These are phyloP conservation scores for Dorcoceras hygrometricum DNA, from an alignment of 257 asterid species.

Conservation along the genomic window DNA sequence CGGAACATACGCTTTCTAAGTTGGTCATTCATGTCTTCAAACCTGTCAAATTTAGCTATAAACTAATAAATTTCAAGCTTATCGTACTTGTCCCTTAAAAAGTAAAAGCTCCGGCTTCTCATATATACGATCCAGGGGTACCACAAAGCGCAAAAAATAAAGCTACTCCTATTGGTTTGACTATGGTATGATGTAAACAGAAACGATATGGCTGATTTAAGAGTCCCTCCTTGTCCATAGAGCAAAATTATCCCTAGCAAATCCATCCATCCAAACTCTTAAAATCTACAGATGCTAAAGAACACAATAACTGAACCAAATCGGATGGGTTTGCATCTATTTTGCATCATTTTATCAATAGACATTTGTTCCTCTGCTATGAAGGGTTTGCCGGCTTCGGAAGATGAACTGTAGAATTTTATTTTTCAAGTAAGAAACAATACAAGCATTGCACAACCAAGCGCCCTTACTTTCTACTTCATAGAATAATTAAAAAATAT, in stretches of 20 bases:
- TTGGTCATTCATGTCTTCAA: slow-evolving; percentile 84
- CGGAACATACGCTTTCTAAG: slow-evolving; percentile 84
- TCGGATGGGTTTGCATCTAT: no score
- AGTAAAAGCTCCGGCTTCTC: slow-evolving; percentile 12
- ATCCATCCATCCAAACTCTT: no score
- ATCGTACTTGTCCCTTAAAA: slow-evolving; percentile 13
- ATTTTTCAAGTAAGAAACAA: no score
- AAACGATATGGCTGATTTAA: slow-evolving; percentile 5
- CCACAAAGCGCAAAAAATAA: slow-evolving; percentile 9
- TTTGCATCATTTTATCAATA: no score
- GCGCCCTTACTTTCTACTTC: neutral
- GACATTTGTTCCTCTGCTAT: no score
- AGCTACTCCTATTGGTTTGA: slow-evolving; percentile 20
- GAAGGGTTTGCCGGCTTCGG: neutral
- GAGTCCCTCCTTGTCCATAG: no score
- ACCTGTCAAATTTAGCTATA: slow-evolving; percentile 44
- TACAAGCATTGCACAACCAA: neutral
- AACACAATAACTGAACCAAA: no score
- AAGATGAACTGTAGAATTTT: no score
- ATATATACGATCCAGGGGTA: slow-evolving; percentile 5
- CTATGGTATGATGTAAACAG: slow-evolving; percentile 9
- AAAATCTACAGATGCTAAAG: no score
- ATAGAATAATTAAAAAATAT: no score
- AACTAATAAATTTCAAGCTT: slow-evolving; percentile 1
- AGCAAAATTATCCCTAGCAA: no score